These are phyloP conservation scores for Botrytis paeoniae DNA, from an alignment of 2,329 filamentous ascomycete genomes.

Conservation along the genomic window DNA sequence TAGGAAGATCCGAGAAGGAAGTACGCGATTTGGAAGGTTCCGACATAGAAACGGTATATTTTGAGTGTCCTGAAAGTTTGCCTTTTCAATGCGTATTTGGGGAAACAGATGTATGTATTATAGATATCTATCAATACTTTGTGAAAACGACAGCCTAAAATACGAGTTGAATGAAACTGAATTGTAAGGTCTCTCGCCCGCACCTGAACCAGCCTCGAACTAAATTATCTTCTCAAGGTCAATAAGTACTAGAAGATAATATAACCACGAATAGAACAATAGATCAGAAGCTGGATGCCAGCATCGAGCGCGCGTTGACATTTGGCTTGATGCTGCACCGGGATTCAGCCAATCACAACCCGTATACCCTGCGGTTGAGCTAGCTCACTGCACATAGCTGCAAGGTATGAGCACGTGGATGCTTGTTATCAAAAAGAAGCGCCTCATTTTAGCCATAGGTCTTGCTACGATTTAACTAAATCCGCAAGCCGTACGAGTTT, in stretches of 20 bases:
- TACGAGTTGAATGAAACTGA: background rate
- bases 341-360: background rate
- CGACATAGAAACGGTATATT: background rate
- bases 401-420: background rate
- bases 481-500: background rate
- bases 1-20: background rate
- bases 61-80: background rate
- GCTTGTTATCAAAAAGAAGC: background rate
- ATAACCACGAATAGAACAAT: background rate
- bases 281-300: background rate
- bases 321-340: background rate
- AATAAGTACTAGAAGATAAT: background rate
- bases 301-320: background rate
- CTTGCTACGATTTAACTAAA: background rate
- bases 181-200: background rate
- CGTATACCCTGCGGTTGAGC: background rate
- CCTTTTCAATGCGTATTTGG: background rate
- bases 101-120: background rate
- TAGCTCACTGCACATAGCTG: background rate
- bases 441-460: no score
- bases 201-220: no score
- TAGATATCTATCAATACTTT: background rate
- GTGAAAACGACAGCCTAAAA: background rate
- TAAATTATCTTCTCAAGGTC: background rate
- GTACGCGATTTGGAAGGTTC: background rate